Conservation (phyloP, 2,329 filamentous ascomycete genomes). For the Aspergillus glaucus region DNA sequence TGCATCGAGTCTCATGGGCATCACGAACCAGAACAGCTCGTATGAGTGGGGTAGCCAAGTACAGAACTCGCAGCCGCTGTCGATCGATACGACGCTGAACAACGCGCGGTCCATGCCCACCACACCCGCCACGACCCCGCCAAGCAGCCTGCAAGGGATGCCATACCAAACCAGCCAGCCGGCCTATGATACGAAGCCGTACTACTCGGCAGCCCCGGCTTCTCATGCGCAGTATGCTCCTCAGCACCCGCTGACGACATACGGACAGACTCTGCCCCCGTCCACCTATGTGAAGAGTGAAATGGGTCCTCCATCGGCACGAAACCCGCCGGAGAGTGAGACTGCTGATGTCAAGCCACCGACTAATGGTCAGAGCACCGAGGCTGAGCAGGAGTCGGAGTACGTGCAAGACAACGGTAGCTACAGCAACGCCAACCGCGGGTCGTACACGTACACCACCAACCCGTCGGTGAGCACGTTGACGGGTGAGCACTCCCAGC, state of each 20-base stretch:
- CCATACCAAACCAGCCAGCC: conserved; percentile 65
- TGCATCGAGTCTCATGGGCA: conserved; percentile 76
- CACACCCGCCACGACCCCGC: conserved; percentile 85
- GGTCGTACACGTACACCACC: conserved; percentile 68
- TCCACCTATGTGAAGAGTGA: conserved; percentile 72
- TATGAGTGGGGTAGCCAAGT: conserved; percentile 70
- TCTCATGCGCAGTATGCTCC: conserved; percentile 63
- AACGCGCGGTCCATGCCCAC: conserved; percentile 80
- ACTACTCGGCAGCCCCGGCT: conserved; percentile 66
- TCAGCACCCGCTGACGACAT: conserved; percentile 55
- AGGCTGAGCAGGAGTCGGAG: conserved; percentile 64
- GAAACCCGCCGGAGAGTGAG: conserved; percentile 56
- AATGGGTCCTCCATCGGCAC: conserved; percentile 72
- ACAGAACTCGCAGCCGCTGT: conserved; percentile 63
- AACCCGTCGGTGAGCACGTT: conserved; percentile 61
- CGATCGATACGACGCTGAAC: conserved; percentile 72
- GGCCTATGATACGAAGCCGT: conserved; percentile 72
- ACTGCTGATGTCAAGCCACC: conserved; percentile 63
- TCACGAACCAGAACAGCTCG: conserved; percentile 64
- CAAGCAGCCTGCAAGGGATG: conserved; percentile 72
- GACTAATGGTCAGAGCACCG: conserved; percentile 49
- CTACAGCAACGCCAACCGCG: conserved; percentile 64
- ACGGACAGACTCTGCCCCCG: conserved; percentile 48
- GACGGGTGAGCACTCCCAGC: conserved; percentile 65
- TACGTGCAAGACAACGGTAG: conserved; percentile 77